Evolutionary conservation across 1,139 yeast species (phyloP), one percentile per base, ranked within the genome.

Genomic region (Hemisphaericaspora xylanilytica): DNA sequence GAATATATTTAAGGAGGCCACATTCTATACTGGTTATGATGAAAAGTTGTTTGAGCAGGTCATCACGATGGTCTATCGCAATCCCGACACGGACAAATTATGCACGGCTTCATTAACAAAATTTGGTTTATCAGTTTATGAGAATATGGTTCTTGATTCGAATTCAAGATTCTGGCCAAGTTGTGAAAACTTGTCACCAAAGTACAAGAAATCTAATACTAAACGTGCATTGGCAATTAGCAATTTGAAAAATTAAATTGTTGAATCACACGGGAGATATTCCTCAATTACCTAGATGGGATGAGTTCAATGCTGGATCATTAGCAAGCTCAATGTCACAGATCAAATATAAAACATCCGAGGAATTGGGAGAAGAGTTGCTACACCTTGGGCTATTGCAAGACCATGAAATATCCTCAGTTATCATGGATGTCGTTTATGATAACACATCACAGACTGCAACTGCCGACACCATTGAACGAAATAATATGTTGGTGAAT

Each of bases 291-390:
- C 55, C 49, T 20, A 47, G 51, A 28, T 70, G 74, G 73, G 96
- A 89, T 56, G 94, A 89, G 51, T 85, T 95, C 0, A 75, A 77
- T 38, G 94, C 95, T 1, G 96, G 97, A 1, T 65, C 70, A 11
- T 54, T 84, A 33, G 94, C 95, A 0, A 77, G 82, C 20, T 48
- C 64, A 14, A 80, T 86, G 83, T 50, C 48, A 4, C 61, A 81
- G 4, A 63, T 86, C 11, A 56, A 66, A 2, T 67, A 67, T 14
- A 67, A 65, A 41, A 61, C 75, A 2, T 88, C 94, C 0, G 50
- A 57, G 2, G 77, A 77, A 11, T 63, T 85, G 27, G 94, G 95
- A 4, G 52, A 59, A 28, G 67, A 70, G 33, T 48, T 71, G n/a
- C 46, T 68, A 12, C 60, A 67, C 36, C 52, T 78, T 41, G 97